Evolutionary conservation across 495 filamentous ascomycete species (phyloP).

Genomic region (Penicillium pulvis): DNA sequence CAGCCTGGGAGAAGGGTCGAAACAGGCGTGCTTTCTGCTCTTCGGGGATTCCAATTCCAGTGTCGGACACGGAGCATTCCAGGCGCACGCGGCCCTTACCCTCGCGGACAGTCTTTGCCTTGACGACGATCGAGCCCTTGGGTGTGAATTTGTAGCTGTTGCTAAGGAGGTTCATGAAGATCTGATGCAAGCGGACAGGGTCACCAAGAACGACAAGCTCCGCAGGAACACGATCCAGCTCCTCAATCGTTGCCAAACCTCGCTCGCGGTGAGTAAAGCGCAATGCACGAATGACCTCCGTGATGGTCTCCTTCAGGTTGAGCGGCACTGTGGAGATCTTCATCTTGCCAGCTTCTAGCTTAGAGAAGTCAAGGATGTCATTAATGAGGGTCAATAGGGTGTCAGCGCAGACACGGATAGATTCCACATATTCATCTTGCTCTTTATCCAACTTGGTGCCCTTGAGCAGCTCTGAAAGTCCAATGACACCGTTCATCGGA

Average conservation of each 20-base stretch:
- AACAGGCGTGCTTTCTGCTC: slow-evolving; percentile 83
- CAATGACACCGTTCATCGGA: slow-evolving; percentile 87
- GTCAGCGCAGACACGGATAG: slow-evolving; percentile 86
- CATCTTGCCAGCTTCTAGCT: slow-evolving; percentile 95
- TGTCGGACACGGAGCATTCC: slow-evolving; percentile 86
- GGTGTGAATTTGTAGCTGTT: slow-evolving; percentile 96
- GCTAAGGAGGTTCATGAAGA: slow-evolving; percentile 88
- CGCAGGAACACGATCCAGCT: slow-evolving; percentile 62
- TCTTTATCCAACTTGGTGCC: slow-evolving; percentile 75
- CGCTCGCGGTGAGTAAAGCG: slow-evolving; percentile 83
- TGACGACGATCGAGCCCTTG: slow-evolving; percentile 79
- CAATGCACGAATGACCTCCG: slow-evolving; percentile 82
- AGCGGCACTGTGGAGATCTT: slow-evolving; percentile 85
- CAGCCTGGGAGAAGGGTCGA: slow-evolving; percentile 88
- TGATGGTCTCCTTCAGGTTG: slow-evolving; percentile 82
- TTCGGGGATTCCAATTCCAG: slow-evolving; percentile 83
- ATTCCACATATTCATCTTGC: slow-evolving; percentile 89
- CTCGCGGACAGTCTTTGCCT: slow-evolving; percentile 69
- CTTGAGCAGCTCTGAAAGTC: slow-evolving; percentile 84
- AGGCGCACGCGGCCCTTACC: slow-evolving; percentile 67
- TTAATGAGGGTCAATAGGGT: slow-evolving; percentile 92
- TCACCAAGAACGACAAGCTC: slow-evolving; percentile 85
- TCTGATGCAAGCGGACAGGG: slow-evolving; percentile 87
- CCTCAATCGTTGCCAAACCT: slow-evolving; percentile 72
- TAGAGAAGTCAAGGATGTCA: slow-evolving; percentile 91